Evolutionary conservation across 208 protist genomes (phyloP), one percentile per base, ranked within the genome.

Genomic region (Porcisia hertigi): DNA sequence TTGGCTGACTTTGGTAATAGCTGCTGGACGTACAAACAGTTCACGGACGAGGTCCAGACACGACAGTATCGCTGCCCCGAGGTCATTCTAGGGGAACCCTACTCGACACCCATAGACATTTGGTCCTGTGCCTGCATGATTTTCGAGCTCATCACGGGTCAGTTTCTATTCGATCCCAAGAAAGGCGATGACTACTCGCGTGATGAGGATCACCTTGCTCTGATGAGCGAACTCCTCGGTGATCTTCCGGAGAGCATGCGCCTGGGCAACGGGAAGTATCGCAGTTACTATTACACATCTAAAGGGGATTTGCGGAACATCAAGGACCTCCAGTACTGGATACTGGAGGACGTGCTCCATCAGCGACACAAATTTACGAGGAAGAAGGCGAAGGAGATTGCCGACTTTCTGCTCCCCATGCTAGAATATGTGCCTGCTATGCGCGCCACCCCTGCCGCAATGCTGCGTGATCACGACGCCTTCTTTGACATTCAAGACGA

Each of bases 1-100:
- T 80, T 99, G 9, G 98, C 98, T 18, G 98, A 99, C 85, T 98
- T 99, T 76, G 99, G 99, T 67, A 99, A 99, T 91, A 98, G 98
- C 53, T 99, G 98, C 89, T 99, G 98, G 95, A 93, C 88, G 0
- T 79, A 99, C 81, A 89, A 98, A 66, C 98, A 99, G 85, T 99
- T 99, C 82, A 99, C 98, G 12, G 91, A 96, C 75, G 91, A 98
- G 76, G 89, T 98, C 58, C 97, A 98, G 80, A 98, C 97, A 18
- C 83, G 94, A 12, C 94, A 98, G 80, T 98, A 98, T 82, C 89
- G 97, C 62, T 90, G 82, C 54, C 97, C 97, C 7, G 95, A 98
- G 82, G 96, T 98, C 8, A 98, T 98, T 62, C 66, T 98, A 53
- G 95, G 96, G 41, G 87, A 94, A 34, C 82, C 91, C 0, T 97